These are phyloP conservation scores for Suhomyces maxii DNA, from an alignment of 1,139 yeast species.

Conservation along the genomic window DNA sequence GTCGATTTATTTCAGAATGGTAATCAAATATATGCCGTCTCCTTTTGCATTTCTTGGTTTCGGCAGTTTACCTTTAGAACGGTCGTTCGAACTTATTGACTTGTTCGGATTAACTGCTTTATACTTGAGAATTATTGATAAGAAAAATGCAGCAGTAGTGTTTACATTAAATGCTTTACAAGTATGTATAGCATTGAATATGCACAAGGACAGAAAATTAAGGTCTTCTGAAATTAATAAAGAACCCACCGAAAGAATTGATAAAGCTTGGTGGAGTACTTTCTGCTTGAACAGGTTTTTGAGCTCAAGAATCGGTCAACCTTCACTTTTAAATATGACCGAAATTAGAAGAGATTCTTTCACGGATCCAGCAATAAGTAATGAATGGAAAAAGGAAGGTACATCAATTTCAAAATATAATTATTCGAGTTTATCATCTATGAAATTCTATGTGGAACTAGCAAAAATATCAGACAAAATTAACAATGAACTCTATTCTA, in stretches of 20 bases:
- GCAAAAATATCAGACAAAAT: conserved; percentile 28
- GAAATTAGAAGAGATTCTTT: conserved; percentile 6
- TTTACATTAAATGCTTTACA: conserved; percentile 28
- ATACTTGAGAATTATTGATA: conserved; percentile 28
- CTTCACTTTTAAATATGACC: conserved; percentile 21
- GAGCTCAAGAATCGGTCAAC: conserved; percentile 28
- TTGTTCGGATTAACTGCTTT: conserved; percentile 26
- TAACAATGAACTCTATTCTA: conserved; percentile 22
- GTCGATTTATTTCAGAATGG: conserved; percentile 22
- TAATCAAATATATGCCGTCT: conserved; percentile 24
- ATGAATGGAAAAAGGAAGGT: not conserved
- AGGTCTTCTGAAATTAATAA: conserved; percentile 5
- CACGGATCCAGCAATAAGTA: not conserved
- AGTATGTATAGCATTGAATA: conserved; percentile 27
- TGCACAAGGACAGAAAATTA: conserved; percentile 20
- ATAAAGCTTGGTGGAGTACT: conserved; percentile 27
- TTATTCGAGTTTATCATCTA: conserved; percentile 18
- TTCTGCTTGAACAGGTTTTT: conserved; percentile 31
- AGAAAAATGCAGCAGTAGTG: conserved; percentile 27
- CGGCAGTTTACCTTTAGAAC: conserved; percentile 12
- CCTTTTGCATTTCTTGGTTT: conserved; percentile 17
- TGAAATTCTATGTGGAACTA: conserved; percentile 24
- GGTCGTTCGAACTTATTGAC: conserved; percentile 25
- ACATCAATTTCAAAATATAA: conserved; percentile 11
- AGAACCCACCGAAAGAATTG: conserved; percentile 2